Evolutionary conservation across 345 rosid species (phyloP).

Genomic region (Sisymbrium altissimum): DNA sequence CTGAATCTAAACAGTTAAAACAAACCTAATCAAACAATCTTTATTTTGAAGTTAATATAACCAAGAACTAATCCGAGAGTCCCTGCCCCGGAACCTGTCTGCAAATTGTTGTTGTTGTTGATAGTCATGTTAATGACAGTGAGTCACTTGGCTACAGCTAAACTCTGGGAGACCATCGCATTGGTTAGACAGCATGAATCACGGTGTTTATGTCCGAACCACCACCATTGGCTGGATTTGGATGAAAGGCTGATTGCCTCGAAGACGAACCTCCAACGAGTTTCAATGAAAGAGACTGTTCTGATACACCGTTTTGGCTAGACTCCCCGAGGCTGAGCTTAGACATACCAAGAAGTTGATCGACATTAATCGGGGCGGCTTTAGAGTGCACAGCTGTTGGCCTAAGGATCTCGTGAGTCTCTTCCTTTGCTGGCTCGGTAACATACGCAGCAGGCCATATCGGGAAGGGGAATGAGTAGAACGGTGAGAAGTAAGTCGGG

Average conservation of each 20-base stretch:
- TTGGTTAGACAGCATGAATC: constrained; percentile 53
- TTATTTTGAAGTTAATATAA: constrained; percentile 11
- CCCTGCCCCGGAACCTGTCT: neutral
- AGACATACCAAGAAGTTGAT: constrained; percentile 83
- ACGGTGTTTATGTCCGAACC: constrained; percentile 48
- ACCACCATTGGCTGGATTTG: constrained; percentile 54
- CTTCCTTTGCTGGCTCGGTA: constrained; percentile 38
- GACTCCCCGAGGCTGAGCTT: constrained; percentile 68
- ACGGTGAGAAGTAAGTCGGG: constrained; percentile 64
- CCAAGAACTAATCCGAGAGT: constrained; percentile 5
- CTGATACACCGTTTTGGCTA: constrained; percentile 37
- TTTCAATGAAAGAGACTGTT: constrained; percentile 52
- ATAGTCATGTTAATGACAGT: constrained; percentile 10
- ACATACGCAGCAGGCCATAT: constrained; percentile 54
- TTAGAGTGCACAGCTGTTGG: constrained; percentile 76
- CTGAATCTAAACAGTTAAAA: constrained; percentile 10
- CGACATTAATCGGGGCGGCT: constrained; percentile 65
- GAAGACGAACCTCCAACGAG: constrained; percentile 52
- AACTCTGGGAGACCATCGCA: neutral
- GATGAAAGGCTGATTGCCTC: constrained; percentile 87
- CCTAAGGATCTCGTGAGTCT: constrained; percentile 58
- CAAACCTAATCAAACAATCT: constrained; percentile 13
- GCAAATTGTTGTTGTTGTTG: constrained; percentile 3
- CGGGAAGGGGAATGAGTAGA: constrained; percentile 58
- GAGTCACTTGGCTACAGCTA: constrained; percentile 13